Percentiles rank a stretch among this genome's conserved stretches.
Evolutionary conservation across 768 basidiomycete genomes (phyloP).

Genomic region (Strobilomyces confusus): DNA sequence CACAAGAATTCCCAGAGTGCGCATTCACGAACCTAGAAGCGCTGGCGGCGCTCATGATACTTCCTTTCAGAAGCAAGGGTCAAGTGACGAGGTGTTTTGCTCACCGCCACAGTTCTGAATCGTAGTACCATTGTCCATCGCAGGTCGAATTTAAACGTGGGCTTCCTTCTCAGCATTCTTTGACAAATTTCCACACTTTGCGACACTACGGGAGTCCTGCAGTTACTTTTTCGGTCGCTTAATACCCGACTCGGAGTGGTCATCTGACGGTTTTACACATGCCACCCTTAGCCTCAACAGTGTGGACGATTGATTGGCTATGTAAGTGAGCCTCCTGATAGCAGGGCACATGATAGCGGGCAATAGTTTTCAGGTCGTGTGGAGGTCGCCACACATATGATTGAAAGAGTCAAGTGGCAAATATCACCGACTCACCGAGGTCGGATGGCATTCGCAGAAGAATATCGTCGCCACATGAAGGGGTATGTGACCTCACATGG

Average conservation of each 20-base stretch:
- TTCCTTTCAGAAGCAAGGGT: too few relatives aligned
- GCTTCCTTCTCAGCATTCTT: neutral
- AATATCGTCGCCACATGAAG: neutral
- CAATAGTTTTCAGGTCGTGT: neutral
- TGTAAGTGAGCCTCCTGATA: neutral
- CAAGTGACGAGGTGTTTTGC: too few relatives aligned
- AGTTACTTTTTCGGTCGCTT: neutral
- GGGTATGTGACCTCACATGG: neutral
- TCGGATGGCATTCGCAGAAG: neutral
- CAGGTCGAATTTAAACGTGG: neutral
- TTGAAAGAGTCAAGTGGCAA: neutral
- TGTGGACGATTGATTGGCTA: neutral
- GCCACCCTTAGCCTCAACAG: neutral
- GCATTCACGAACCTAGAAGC: too few relatives aligned
- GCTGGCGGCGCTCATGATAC: too few relatives aligned
- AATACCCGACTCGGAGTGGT: neutral
- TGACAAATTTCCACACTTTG: neutral
- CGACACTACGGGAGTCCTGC: neutral
- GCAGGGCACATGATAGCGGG: constrained; percentile 2
- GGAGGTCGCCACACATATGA: constrained; percentile 2
- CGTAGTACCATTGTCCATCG: neutral
- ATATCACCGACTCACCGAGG: neutral
- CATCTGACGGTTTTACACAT: neutral
- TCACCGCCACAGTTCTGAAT: neutral
- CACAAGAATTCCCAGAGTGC: too few relatives aligned